Percentiles rank a stretch among this genome's conserved stretches.
Conservation (phyloP, 495 filamentous ascomycete genomes). For the Penicillium pancosmium region DNA sequence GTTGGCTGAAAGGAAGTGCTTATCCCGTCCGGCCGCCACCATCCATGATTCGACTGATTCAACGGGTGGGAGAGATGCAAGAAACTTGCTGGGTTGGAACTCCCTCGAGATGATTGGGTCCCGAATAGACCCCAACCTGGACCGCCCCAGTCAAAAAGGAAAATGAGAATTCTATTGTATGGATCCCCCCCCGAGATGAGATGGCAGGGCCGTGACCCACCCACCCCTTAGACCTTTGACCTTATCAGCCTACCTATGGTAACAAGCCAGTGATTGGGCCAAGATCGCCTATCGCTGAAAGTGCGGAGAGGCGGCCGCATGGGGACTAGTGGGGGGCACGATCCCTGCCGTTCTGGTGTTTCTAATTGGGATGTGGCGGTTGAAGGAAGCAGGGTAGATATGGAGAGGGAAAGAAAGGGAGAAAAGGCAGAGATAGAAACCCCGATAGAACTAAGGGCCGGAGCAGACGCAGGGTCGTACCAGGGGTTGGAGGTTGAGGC, state of each 20-base stretch:
- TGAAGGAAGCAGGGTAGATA: background rate
- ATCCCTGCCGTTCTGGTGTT: conserved; percentile 9
- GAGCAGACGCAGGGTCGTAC: background rate
- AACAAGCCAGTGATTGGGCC: conserved; percentile 16
- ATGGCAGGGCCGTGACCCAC: background rate
- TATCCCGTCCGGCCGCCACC: background rate
- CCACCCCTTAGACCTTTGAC: background rate
- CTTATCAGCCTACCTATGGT: conserved; percentile 10
- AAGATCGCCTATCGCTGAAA: conserved; percentile 22
- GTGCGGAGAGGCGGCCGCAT: conserved; percentile 28
- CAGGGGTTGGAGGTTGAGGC: background rate
- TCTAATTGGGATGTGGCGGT: background rate
- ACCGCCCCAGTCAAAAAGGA: no score
- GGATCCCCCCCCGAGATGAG: background rate
- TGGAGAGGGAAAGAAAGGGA: background rate
- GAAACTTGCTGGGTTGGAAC: background rate
- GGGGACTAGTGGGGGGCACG: conserved; percentile 18
- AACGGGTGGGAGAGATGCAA: background rate
- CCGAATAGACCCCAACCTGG: no score
- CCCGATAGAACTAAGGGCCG: background rate
- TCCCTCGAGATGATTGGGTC: background rate
- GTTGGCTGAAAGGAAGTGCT: conserved; percentile 5
- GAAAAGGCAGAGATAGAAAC: background rate
- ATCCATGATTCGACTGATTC: background rate
- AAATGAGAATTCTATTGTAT: no score